Conservation (phyloP, 257 asterid species). For the Echites panduratus region DNA sequence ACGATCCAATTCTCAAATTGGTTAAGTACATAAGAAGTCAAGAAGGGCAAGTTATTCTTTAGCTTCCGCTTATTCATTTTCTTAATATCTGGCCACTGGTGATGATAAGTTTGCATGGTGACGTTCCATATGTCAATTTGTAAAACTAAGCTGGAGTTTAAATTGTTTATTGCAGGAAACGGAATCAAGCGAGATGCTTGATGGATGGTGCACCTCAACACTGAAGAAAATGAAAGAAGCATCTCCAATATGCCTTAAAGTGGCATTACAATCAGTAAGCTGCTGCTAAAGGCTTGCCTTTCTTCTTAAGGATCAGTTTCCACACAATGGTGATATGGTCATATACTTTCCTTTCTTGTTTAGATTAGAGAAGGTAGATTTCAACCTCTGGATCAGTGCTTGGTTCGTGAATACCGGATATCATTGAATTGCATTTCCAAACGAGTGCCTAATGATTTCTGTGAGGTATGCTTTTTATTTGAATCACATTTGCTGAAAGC, state of each 20-base stretch:
- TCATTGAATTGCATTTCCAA: constrained; percentile 68
- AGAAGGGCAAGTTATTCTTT: not conserved
- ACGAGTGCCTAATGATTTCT: constrained; percentile 53
- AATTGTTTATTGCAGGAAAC: constrained; percentile 43
- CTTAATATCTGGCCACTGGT: too few relatives aligned
- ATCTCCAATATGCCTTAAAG: constrained; percentile 90
- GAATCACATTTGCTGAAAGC: not conserved
- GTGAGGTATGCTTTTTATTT: constrained; percentile 44
- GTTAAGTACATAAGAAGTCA: too few relatives aligned
- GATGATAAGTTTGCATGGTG: not conserved
- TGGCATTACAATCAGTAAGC: constrained; percentile 89
- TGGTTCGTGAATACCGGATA: constrained; percentile 71
- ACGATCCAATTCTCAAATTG: too few relatives aligned
- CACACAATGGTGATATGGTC: constrained; percentile 1
- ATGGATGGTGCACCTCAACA: constrained; percentile 37
- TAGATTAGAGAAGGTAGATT: constrained; percentile 94
- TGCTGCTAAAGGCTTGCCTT: constrained; percentile 14
- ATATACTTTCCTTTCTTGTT: constrained; percentile 16
- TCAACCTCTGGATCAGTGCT: constrained; percentile 87
- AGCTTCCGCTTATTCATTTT: not conserved
- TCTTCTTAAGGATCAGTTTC: not conserved
- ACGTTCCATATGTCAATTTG: not conserved
- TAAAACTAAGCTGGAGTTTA: not conserved
- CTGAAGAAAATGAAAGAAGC: constrained; percentile 67
- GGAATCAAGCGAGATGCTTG: constrained; percentile 42